Evolutionary conservation across 495 filamentous ascomycete species (phyloP).

Genomic region (Penicillium waksmanii): DNA sequence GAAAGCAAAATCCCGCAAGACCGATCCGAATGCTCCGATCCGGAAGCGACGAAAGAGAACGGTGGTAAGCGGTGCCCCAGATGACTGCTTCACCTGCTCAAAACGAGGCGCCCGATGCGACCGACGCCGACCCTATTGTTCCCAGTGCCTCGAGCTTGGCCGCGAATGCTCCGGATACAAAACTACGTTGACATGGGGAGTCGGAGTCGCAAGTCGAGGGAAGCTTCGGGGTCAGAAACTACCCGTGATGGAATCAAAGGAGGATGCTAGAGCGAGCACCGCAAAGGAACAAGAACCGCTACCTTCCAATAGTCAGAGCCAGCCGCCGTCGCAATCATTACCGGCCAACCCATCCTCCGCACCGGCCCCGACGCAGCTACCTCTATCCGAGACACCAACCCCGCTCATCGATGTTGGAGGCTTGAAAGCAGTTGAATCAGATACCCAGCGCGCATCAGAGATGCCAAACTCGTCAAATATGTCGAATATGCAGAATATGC

Average conservation of each 20-base stretch:
- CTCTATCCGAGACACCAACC: conserved; percentile 9
- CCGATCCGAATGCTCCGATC: conserved; percentile 27
- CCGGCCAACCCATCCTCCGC: conserved; percentile 15
- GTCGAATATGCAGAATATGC: not conserved
- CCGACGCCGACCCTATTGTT: conserved; percentile 90
- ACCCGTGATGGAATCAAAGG: conserved; percentile 62
- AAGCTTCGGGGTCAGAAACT: conserved; percentile 89
- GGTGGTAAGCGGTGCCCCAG: conserved; percentile 83
- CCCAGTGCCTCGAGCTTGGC: conserved; percentile 87
- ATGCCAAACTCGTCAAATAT: not conserved
- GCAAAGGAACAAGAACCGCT: conserved; percentile 20
- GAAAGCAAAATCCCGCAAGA: conserved; percentile 35
- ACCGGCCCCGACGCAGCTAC: conserved; percentile 7
- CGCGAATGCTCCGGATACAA: conserved; percentile 97
- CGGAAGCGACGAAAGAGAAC: conserved; percentile 88
- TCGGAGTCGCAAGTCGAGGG: conserved; percentile 94
- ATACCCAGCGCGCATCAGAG: conserved; percentile 7
- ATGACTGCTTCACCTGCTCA: conserved; percentile 94
- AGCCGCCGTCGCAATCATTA: conserved; percentile 18
- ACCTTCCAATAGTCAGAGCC: conserved; percentile 17
- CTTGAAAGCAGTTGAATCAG: conserved; percentile 8
- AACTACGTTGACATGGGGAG: conserved; percentile 96
- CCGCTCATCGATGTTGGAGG: conserved; percentile 5
- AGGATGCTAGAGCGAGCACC: conserved; percentile 16
- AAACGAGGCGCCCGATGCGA: conserved; percentile 86